These are phyloP conservation scores for Lactarius pseudohatsudake DNA, from an alignment of 768 basidiomycete species.

Conservation along the genomic window DNA sequence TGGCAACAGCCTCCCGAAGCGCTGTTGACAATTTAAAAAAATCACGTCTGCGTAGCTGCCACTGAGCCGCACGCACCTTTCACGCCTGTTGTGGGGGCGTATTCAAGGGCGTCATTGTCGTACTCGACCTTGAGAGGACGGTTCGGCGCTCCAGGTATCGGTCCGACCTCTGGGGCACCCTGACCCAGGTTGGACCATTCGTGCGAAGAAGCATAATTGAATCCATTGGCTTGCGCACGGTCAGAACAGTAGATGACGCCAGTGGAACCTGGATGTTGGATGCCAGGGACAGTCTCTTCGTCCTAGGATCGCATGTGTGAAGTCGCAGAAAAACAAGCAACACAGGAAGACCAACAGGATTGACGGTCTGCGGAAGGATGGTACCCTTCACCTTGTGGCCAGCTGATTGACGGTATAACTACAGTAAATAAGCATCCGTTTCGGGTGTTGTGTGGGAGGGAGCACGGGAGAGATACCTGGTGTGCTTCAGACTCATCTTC, in stretches of 20 bases:
- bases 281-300: constrained; percentile 89
- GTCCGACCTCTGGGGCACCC: constrained; percentile 87
- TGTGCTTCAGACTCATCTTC: constrained; percentile 90
- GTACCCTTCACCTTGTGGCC: constrained; percentile 62
- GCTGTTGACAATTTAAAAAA: constrained; percentile 40
- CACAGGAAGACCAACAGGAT: constrained; percentile 51
- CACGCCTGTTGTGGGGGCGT: constrained; percentile 91
- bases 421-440: constrained; percentile 4
- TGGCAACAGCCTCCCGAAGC: constrained; percentile 86
- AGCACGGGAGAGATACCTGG: constrained; percentile 46
- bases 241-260: constrained; percentile 87
- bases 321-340: not conserved
- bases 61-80: constrained; percentile 50
- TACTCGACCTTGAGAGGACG: constrained; percentile 66
- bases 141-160: constrained; percentile 69
- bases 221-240: constrained; percentile 94
- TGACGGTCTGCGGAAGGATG: constrained; percentile 63
- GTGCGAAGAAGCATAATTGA: constrained; percentile 72
- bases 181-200: constrained; percentile 92
- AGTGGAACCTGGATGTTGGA: constrained; percentile 68
- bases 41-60: not conserved
- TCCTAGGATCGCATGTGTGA: constrained; percentile 45
- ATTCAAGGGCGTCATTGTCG: constrained; percentile 75
- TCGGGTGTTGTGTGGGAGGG: not conserved
- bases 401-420: constrained; percentile 75